Percentiles rank a stretch among this genome's conserved stretches.
Evolutionary conservation across 495 filamentous ascomycete genomes (phyloP).

Genomic region (Lepidopterella palustris): DNA sequence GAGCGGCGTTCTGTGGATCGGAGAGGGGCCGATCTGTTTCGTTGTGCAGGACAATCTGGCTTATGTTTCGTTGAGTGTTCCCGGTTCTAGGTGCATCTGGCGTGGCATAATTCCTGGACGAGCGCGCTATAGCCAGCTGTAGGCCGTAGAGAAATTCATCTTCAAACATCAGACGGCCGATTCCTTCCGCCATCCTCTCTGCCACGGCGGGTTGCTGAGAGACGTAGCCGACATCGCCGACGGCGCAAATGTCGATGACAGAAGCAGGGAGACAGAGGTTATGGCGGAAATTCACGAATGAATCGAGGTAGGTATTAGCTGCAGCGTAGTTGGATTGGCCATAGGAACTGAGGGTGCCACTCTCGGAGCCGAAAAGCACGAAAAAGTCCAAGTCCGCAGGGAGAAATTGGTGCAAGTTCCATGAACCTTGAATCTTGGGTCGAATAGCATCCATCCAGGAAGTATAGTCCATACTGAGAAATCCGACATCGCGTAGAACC

Average conservation of each 20-base stretch:
- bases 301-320: slow-evolving; percentile 4
- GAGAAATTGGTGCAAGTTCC: slow-evolving; percentile 7
- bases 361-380: not conserved
- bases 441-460: not conserved
- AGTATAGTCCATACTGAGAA: slow-evolving; percentile 16
- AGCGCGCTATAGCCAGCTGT: too few species aligned
- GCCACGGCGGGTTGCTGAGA: not conserved
- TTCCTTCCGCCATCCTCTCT: not conserved
- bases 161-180: too few species aligned
- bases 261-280: slow-evolving; percentile 11
- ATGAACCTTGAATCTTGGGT: slow-evolving; percentile 4
- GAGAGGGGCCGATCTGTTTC: too few species aligned
- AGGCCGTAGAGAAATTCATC: too few species aligned
- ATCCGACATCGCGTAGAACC: slow-evolving; percentile 17
- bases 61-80: too few species aligned
- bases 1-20: too few species aligned
- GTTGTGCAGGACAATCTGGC: too few species aligned
- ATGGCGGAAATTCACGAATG: not conserved
- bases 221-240: not conserved
- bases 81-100: too few species aligned
- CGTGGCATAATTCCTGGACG: too few species aligned
- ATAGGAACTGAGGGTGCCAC: not conserved
- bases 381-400: slow-evolving; percentile 10
- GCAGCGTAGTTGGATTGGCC: slow-evolving; percentile 3
- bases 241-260: slow-evolving; percentile 17